Evolutionary conservation across 805 yeast genomes (phyloP), one percentile per base, ranked within the genome.

Genomic region (Kodamaea fukazawae): DNA sequence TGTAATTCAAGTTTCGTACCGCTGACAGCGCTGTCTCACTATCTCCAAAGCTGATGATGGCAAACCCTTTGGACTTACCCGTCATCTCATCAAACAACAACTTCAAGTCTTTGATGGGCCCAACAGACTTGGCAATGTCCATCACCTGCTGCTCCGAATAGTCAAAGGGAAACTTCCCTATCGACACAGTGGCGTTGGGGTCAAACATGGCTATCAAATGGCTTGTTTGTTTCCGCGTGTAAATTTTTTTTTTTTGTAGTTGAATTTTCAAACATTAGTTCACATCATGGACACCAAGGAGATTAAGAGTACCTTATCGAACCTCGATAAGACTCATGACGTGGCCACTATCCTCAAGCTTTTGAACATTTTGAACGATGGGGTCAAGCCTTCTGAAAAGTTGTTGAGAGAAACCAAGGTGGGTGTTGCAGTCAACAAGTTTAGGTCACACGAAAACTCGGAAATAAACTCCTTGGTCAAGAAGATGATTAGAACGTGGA

Each of bases 341-440:
- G 72, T 67, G 38, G 77, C 75, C 29, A 75, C 83, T 3, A 76
- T 86, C 18, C 55, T 84, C 40, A 84, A 82, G 56, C 75, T 90
- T 12, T 66, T 91, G 48, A 75, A 70, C 31, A 70, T 75, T 16
- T 67, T 91, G 45, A 80, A 83, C 49, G 77, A 73, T 41, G 86
- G 86, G 9, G 86, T 88, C 38, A 70, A 71, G 50, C 96, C 98
- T 7, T 81, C 95, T 1, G 98, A 91, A 57, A 78, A 81, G 57
- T 70, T 91, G 26, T 71, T 91, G 37, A 76, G 97, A 54, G 95
- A 91, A 55, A 93, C 99, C 7, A 89, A 88, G 61, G 91, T 93
- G n/a, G 99, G 99, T 48, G 91, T 93, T 12, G 91, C 90, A 7
- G 97, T 93, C 30, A 93, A 93, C 67, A 89, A 87, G 62, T 79